Evolutionary conservation across 345 rosid species (phyloP).

Genomic region (Erodium maritimum): DNA sequence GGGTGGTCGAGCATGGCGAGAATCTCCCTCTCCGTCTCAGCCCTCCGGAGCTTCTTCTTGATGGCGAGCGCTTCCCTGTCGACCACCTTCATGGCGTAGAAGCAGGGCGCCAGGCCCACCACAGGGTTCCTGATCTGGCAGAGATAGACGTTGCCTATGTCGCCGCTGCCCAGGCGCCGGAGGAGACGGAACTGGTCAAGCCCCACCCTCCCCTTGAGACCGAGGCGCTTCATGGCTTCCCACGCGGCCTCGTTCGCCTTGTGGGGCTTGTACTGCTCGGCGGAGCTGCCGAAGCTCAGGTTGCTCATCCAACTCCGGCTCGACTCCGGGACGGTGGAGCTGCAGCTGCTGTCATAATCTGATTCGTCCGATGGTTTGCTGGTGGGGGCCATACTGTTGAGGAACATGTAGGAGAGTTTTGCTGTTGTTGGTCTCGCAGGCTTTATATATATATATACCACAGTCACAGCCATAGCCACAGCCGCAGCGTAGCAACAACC

Average conservation of each 20-base stretch:
- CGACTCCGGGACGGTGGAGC: slow-evolving; percentile 49
- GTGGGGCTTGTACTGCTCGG: slow-evolving; percentile 79
- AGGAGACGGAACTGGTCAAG: slow-evolving; percentile 74
- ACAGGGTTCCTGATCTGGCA: slow-evolving; percentile 70
- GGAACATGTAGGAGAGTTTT: not conserved
- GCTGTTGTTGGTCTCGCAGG: not conserved
- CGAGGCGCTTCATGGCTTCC: slow-evolving; percentile 68
- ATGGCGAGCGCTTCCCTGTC: slow-evolving; percentile 80
- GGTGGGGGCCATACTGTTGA: slow-evolving; percentile 3
- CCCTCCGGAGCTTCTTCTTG: slow-evolving; percentile 75
- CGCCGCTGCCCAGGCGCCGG: slow-evolving; percentile 81
- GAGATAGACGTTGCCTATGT: slow-evolving; percentile 82
- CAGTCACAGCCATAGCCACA: too few species aligned
- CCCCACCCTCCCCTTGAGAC: slow-evolving; percentile 49
- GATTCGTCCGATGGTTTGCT: not conserved
- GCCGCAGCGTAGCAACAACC: too few species aligned
- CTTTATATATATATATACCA: not conserved
- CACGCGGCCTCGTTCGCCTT: slow-evolving; percentile 80
- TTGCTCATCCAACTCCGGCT: slow-evolving; percentile 84
- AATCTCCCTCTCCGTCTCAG: slow-evolving; percentile 88
- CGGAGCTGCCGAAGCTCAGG: slow-evolving; percentile 65
- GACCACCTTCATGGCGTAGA: slow-evolving; percentile 91
- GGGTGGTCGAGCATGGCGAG: slow-evolving; percentile 83
- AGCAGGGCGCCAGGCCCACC: slow-evolving; percentile 40
- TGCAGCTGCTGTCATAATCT: slow-evolving; percentile 15